Evolutionary conservation across 345 rosid species (phyloP), one percentile per base, ranked within the genome.

Genomic region (Cardiospermum halicacabum): DNA sequence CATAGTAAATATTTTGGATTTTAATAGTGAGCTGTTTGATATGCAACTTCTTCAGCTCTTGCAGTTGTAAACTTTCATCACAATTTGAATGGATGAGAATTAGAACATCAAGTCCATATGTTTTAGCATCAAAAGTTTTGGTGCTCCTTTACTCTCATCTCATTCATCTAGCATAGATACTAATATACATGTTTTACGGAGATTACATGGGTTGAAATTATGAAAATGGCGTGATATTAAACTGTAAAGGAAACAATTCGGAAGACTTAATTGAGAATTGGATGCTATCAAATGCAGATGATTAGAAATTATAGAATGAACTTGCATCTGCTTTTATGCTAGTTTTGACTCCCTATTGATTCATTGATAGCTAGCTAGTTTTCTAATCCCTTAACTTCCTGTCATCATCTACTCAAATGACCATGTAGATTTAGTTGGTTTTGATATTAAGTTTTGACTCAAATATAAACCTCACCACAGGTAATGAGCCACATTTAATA

Each of bases 401-500:
- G 11, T 11, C 10, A 24, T n/a, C 5, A 24, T n/a, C 5, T 5
- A 4, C 21, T 22, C 50, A 1, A 13, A 2, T 56, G 2, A 13
- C 64, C 12, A 31, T 31, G 37, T 65, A 13, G 11, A 53, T 56
- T 60, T 60, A 62, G 18, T 25, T 26, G 19, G 63, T 67, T 62
- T 56, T 42, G 36, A 62, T 42, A 55, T 71, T 77, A 79, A 73
- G 68, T 76, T 76, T 81, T 83, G 78, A 75, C 81, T 77, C 61
- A 82, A 71, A 51, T 69, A 69, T 47, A 66, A 82, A 77, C 62
- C 60, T 72, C 57, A 79, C 77, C 82, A 77, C 86, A 76, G 83
- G 80, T 54, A 78, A 66, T 90, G 85, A 85, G 83, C 72, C 48
- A 74, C 77, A 76, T 72, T 82, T 86, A 80, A 79, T 88, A 75